These are phyloP conservation scores for Capsicum rhomboideum DNA, from an alignment of 257 asterid species.

Conservation along the genomic window DNA sequence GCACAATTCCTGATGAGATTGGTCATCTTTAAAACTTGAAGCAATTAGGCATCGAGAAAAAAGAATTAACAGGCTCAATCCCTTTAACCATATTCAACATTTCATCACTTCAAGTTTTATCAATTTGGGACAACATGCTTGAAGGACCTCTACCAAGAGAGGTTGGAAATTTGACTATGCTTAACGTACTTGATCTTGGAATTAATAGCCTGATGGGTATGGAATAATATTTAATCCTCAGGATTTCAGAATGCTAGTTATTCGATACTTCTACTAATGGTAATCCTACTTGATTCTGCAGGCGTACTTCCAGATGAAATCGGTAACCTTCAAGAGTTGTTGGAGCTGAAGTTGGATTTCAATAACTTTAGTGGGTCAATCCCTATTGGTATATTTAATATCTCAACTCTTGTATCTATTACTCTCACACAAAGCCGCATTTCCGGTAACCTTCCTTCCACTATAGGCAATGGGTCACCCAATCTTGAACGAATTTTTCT, in stretches of 20 bases:
- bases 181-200: conserved; percentile 9
- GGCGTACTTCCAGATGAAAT: conserved; percentile 27
- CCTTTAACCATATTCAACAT: conserved; percentile 15
- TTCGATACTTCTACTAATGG: background rate
- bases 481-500: conserved; percentile 9
- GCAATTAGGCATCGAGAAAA: background rate
- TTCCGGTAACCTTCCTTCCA: conserved; percentile 18
- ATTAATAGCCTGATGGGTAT: conserved; percentile 23
- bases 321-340: conserved; percentile 13
- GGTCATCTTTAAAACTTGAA: background rate
- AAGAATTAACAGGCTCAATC: conserved; percentile 9
- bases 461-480: conserved; percentile 4
- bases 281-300: background rate
- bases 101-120: conserved; percentile 17
- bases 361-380: conserved; percentile 15
- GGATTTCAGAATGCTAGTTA: background rate
- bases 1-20: background rate
- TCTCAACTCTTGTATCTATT: conserved; percentile 14
- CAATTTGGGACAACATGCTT: conserved; percentile 13
- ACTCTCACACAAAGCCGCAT: conserved; percentile 15
- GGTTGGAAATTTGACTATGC: conserved; percentile 22
- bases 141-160: conserved; percentile 25
- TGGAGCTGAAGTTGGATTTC: conserved; percentile 7
- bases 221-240: background rate
- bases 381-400: conserved; percentile 14